Evolutionary conservation across 768 basidiomycete species (phyloP).

Genomic region (Podaxis pistillaris): DNA sequence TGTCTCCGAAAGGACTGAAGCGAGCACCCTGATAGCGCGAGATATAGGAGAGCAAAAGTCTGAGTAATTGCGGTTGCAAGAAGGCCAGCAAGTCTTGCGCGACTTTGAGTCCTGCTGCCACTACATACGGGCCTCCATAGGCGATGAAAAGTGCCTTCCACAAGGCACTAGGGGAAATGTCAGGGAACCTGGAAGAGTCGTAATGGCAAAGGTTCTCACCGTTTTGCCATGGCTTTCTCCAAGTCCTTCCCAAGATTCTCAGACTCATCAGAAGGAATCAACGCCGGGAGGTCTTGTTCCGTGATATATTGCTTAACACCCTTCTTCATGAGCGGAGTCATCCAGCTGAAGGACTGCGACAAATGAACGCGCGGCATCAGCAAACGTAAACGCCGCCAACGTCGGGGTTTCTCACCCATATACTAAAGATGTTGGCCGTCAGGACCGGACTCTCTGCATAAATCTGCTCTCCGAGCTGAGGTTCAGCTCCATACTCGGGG

Average conservation of each 20-base stretch:
- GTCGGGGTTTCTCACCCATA: constrained; percentile 42
- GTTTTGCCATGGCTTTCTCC: constrained; percentile 54
- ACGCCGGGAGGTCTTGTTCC: constrained; percentile 81
- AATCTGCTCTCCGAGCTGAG: constrained; percentile 27
- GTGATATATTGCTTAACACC: constrained; percentile 67
- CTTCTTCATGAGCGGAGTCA: constrained; percentile 76
- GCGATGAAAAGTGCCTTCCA: constrained; percentile 74
- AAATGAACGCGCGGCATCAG: background rate
- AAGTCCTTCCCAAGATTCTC: constrained; percentile 63
- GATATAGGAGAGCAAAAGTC: constrained; percentile 78
- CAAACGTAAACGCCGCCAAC: background rate
- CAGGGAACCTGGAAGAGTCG: background rate
- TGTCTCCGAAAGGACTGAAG: constrained; percentile 27
- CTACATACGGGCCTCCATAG: constrained; percentile 74
- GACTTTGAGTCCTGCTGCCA: constrained; percentile 68
- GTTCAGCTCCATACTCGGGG: constrained; percentile 46
- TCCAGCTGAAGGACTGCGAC: constrained; percentile 73
- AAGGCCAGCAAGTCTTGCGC: constrained; percentile 80
- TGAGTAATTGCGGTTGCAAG: constrained; percentile 83
- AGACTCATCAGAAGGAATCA: constrained; percentile 69
- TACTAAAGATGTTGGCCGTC: constrained; percentile 79
- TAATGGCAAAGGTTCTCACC: constrained; percentile 42
- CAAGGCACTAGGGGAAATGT: constrained; percentile 45
- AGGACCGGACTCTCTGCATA: constrained; percentile 65
- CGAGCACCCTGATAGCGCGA: constrained; percentile 64